Evolutionary conservation across 768 basidiomycete species (phyloP).

Genomic region (Mycena olivaceomarginata): DNA sequence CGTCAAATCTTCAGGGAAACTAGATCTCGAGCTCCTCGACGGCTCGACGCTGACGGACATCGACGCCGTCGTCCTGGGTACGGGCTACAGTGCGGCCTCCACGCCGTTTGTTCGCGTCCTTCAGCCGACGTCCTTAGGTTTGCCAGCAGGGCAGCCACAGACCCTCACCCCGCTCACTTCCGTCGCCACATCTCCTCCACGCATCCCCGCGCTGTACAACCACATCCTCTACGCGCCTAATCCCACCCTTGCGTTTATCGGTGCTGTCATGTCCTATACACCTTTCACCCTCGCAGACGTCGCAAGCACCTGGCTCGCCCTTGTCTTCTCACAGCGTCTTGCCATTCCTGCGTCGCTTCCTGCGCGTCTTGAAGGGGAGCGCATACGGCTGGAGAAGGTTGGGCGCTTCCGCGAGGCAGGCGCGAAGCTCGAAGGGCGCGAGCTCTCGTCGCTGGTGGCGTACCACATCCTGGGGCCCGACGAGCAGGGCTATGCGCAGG

Average conservation of each 20-base stretch:
- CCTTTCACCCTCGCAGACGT: constrained; percentile 71
- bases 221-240: constrained; percentile 68
- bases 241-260: constrained; percentile 68
- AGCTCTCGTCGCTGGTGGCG: constrained; percentile 57
- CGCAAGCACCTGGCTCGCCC: constrained; percentile 68
- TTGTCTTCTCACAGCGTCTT: constrained; percentile 60
- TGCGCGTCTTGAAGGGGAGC: constrained; percentile 61
- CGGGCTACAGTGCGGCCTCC: constrained; percentile 66
- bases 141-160: neutral
- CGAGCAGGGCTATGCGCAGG: constrained; percentile 61
- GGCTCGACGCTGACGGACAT: constrained; percentile 61
- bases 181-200: constrained; percentile 52
- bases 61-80: constrained; percentile 66
- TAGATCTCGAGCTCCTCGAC: constrained; percentile 60
- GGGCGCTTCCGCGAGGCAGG: constrained; percentile 37
- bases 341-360: constrained; percentile 57
- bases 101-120: constrained; percentile 62
- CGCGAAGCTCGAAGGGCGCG: constrained; percentile 46
- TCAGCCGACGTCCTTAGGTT: constrained; percentile 27
- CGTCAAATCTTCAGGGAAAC: constrained; percentile 45
- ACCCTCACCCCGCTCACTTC: constrained; percentile 53
- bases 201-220: constrained; percentile 66
- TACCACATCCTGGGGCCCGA: constrained; percentile 58
- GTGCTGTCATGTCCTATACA: constrained; percentile 63
- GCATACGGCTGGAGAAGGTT: constrained; percentile 53